Base-by-base conservation (phyloP, 2,329 filamentous ascomycete species). In the Verticillium tricorpus region DNA sequence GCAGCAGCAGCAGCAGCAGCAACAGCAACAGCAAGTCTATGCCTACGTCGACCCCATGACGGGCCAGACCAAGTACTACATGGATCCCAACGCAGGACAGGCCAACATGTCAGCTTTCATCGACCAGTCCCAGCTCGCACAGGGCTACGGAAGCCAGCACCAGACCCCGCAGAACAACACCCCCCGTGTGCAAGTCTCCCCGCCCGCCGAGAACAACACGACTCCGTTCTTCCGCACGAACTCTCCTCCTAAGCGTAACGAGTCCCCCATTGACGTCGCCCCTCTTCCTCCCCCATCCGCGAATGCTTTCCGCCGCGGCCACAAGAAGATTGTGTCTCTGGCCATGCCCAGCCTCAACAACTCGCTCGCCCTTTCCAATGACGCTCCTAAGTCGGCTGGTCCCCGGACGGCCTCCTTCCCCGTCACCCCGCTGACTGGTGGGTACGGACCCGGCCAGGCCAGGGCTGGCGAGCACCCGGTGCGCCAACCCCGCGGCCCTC, bases 391-490 rank as follows among this genome's bases (percentile, higher is more conserved):
- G 74, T 85, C 85, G 31, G 80, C 86, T 45, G 91, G 83, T 1
- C 91, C 92, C 62, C 95, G 93, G 80, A 90, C 91, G 40, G 86
- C 90, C 52, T 86, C 86, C 40, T 90, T 97, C 74, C 92, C 94
- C 6, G 81, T 87, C 40, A 94, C 92, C 7, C 93, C 92, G 1
- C 78, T 89, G 75, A 93, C 89, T 40, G 93, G 93, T 65, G 90
- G 89, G 7, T 98, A 98, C 71, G 95, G 93, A 56, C 95, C 95
- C 62, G 95, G 95, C 60, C 93, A 97, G 74, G 91, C 84, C 63
- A 92, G 95, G 73, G 93, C 93, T 71, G 95, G 95, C 68, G 95
- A 98, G 78, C 95, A 99, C 73, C 95, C 95, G 9, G 80, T 92
- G 59, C 93, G 95, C 63, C 95, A 99, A 77, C 95, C 95, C 59